Percentiles rank a stretch among this genome's conserved stretches.
These are phyloP conservation scores for Botrytis pseudocinerea DNA, from an alignment of 2,329 filamentous ascomycete species.

Conservation along the genomic window DNA sequence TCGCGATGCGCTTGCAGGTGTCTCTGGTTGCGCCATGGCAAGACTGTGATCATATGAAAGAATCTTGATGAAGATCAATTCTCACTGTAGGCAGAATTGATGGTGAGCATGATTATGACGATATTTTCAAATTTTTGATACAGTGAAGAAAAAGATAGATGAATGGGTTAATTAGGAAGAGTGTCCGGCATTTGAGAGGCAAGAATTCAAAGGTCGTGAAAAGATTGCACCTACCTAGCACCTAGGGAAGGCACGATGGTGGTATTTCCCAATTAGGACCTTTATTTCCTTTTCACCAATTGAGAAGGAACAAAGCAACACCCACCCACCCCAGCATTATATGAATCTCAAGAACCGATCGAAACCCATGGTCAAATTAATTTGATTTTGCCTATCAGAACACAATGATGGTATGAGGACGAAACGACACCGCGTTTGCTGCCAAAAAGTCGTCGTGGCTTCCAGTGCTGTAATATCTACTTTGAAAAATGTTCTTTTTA, in stretches of 20 bases:
- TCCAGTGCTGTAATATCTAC: constrained; percentile 27
- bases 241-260: not conserved
- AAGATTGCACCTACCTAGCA: not conserved
- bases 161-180: not conserved
- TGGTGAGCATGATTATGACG: not conserved
- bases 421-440: not conserved
- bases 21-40: constrained; percentile 2
- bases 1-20: constrained; percentile 2
- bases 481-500: constrained; percentile 26
- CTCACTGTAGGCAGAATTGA: not conserved
- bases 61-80: not conserved
- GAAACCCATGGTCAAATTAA: constrained; percentile 22
- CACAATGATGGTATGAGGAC: constrained; percentile 16
- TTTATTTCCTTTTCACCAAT: not conserved
- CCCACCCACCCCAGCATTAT: not conserved
- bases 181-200: not conserved
- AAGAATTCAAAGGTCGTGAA: not conserved
- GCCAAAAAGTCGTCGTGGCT: constrained; percentile 9
- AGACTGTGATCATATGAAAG: not conserved
- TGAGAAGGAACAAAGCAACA: not conserved
- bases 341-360: not conserved
- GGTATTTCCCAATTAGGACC: not conserved
- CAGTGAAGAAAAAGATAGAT: not conserved
- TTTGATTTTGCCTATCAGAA: constrained; percentile 23
- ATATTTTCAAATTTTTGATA: not conserved